phyloP scores from a whole-genome alignment of 1,284 basidiomycete species.

The Apiotrichum mycotoxinovorans region DNA sequence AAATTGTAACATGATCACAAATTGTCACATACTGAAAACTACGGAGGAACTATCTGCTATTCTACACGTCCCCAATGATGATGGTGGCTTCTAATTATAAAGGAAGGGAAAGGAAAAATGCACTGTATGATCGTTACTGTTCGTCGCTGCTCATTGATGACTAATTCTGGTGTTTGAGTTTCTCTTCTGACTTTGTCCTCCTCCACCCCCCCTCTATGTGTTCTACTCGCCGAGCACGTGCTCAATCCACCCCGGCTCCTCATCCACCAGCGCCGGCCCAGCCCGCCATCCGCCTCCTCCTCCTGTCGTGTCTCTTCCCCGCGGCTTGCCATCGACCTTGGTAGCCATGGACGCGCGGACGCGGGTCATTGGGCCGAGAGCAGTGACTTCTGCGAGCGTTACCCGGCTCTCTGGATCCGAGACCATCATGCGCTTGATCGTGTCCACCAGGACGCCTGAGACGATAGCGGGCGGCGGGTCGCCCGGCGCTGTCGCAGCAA shows the following conservation, averaged over 20 bases:
- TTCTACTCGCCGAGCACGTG: constrained; percentile 5
- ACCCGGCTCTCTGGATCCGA: constrained; percentile 62
- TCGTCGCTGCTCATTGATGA: no score
- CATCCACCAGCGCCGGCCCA: constrained; percentile 22
- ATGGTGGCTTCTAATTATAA: no score
- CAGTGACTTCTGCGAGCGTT: constrained; percentile 58
- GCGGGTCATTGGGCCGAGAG: constrained; percentile 60
- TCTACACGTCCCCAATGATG: no score
- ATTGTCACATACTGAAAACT: no score
- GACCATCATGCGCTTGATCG: constrained; percentile 75
- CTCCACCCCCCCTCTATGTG: no score
- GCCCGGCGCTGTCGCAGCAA: constrained; percentile 1
- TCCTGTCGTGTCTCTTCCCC: not conserved
- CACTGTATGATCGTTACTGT: not conserved
- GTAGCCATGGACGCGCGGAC: constrained; percentile 50
- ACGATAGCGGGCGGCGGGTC: constrained; percentile 42
- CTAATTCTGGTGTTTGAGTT: not conserved
- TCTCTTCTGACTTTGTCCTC: not conserved
- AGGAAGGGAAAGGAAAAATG: no score
- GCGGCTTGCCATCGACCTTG: not conserved
- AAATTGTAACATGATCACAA: no score
- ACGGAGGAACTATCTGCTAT: no score
- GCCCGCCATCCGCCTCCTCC: constrained; percentile 8
- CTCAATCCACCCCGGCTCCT: constrained; percentile 20
- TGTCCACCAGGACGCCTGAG: constrained; percentile 61